Conservation (phyloP, 495 filamentous ascomycete genomes). For the Ramalina peruviana region DNA sequence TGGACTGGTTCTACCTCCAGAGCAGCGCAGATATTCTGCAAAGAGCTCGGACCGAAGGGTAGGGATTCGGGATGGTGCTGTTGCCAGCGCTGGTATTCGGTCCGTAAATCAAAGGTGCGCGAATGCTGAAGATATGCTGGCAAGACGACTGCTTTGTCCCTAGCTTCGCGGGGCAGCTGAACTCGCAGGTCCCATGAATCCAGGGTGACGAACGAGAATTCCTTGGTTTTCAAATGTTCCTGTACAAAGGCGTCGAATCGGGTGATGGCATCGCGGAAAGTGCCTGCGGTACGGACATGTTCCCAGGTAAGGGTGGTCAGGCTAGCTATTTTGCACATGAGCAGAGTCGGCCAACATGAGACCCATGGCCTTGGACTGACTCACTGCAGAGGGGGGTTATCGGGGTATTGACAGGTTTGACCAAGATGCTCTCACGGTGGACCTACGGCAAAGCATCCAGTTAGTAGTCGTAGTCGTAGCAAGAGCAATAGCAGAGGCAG, state of each 20-base stretch:
- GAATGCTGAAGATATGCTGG: conserved; percentile 97
- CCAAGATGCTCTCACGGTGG: conserved; percentile 86
- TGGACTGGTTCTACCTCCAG: conserved; percentile 95
- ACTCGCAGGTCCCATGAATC: conserved; percentile 98
- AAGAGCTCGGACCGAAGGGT: conserved; percentile 85
- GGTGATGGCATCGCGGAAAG: conserved; percentile 91
- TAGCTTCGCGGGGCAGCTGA: conserved; percentile 90
- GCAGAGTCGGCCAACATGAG: conserved; percentile 22
- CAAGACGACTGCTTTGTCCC: conserved; percentile 92
- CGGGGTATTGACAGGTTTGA: conserved; percentile 95
- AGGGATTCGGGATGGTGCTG: conserved; percentile 94
- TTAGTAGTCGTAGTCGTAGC: neutral
- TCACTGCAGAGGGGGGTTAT: conserved; percentile 98
- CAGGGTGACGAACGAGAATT: conserved; percentile 95
- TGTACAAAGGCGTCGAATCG: conserved; percentile 85
- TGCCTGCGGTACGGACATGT: conserved; percentile 89
- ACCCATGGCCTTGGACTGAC: conserved; percentile 23
- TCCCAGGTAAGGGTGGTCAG: conserved; percentile 98
- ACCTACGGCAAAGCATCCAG: conserved; percentile 39
- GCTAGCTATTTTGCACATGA: conserved; percentile 50
- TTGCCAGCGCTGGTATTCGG: conserved; percentile 97
- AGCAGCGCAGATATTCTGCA: conserved; percentile 94
- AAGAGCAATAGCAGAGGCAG: too few species aligned
- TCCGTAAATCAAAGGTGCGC: conserved; percentile 86
- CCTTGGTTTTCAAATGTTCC: conserved; percentile 80